Evolutionary conservation across 108 stramenopile species (phyloP).

Genomic region (Conticribra guillardii): DNA sequence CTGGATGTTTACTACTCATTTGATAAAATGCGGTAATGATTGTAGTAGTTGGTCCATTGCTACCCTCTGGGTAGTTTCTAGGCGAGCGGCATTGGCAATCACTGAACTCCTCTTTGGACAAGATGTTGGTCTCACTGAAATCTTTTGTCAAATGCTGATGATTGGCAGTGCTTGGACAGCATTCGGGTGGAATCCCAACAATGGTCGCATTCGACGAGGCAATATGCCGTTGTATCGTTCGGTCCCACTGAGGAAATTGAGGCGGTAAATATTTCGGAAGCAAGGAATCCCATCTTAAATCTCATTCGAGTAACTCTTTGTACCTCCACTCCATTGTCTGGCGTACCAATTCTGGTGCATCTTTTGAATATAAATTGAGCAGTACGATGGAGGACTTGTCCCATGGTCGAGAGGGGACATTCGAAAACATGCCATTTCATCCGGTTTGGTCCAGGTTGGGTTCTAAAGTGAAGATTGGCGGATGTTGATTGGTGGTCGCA

Average conservation of each 20-base stretch:
- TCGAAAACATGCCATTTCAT: slow-evolving; percentile 16
- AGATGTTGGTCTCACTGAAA: slow-evolving; percentile 31
- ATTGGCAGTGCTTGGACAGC: slow-evolving; percentile 36
- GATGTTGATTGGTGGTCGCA: slow-evolving; percentile 23
- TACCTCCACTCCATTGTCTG: slow-evolving; percentile 32
- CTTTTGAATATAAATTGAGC: slow-evolving; percentile 17
- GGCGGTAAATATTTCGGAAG: slow-evolving; percentile 49
- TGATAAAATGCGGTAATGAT: slow-evolving; percentile 54
- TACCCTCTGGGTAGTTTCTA: slow-evolving; percentile 36
- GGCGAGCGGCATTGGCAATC: slow-evolving; percentile 51
- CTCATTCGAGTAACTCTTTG: slow-evolving; percentile 36
- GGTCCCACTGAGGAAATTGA: slow-evolving; percentile 56
- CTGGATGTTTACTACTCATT: slow-evolving; percentile 52
- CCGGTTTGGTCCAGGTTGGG: slow-evolving; percentile 36
- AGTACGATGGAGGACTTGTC: slow-evolving; percentile 32
- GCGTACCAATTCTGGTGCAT: slow-evolving; percentile 10
- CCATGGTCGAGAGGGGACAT: slow-evolving; percentile 44
- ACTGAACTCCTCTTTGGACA: slow-evolving; percentile 33
- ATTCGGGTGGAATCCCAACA: slow-evolving; percentile 44
- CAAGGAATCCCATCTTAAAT: slow-evolving; percentile 7
- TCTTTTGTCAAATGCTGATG: slow-evolving; percentile 44
- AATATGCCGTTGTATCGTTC: slow-evolving; percentile 38
- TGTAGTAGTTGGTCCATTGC: slow-evolving; percentile 31
- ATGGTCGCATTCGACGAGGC: slow-evolving; percentile 11
- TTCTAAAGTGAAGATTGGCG: slow-evolving; percentile 34